Evolutionary conservation across 495 filamentous ascomycete species (phyloP).

Genomic region (Neurospora discreta): DNA sequence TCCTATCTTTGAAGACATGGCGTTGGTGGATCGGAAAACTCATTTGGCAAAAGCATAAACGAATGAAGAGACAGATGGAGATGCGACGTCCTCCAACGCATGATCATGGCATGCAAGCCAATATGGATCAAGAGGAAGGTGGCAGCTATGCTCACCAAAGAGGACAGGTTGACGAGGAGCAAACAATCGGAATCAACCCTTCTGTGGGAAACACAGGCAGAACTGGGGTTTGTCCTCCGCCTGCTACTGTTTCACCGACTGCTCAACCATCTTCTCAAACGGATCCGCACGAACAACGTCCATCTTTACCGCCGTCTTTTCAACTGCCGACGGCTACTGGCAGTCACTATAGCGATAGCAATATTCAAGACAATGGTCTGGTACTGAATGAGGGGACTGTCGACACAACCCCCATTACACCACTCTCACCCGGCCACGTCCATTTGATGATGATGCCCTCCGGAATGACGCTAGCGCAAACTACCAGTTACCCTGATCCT

Average conservation of each 20-base stretch:
- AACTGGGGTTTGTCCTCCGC: background rate
- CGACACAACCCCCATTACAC: background rate
- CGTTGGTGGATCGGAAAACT: background rate
- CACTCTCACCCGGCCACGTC: background rate
- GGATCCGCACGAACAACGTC: background rate
- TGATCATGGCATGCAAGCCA: background rate
- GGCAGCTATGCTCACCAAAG: background rate
- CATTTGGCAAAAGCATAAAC: background rate
- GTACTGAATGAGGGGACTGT: background rate
- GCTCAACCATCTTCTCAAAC: background rate
- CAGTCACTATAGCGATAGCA: background rate
- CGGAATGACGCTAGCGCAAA: background rate
- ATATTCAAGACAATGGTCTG: background rate
- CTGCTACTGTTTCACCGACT: background rate
- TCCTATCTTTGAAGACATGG: background rate
- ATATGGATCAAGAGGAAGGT: background rate
- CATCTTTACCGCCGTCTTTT: background rate
- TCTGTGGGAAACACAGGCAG: background rate
- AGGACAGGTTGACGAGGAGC: background rate
- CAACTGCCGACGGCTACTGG: background rate
- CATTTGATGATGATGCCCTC: background rate
- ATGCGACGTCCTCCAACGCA: background rate
- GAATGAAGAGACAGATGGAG: background rate
- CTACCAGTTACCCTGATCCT: background rate
- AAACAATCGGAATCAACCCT: background rate